Evolutionary conservation across 108 stramenopile genomes (phyloP).

Genomic region (Nannochloropsis gaditana): DNA sequence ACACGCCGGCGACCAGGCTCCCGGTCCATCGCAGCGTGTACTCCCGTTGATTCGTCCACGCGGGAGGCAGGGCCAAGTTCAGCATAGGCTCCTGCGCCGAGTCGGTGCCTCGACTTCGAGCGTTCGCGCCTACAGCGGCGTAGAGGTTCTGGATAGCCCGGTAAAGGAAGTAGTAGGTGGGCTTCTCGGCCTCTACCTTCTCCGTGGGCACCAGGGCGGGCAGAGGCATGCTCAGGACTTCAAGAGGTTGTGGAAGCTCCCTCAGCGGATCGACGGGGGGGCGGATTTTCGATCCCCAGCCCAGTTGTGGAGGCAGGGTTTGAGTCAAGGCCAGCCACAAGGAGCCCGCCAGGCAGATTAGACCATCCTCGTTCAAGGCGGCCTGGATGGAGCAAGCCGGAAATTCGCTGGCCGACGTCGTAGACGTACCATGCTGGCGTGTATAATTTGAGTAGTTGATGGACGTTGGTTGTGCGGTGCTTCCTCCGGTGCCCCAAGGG

Average conservation of each 20-base stretch:
- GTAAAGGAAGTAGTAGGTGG: constrained; percentile 1
- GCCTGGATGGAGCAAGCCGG: neutral
- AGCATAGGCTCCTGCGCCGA: neutral
- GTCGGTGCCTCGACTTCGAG: neutral
- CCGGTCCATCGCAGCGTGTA: constrained; percentile 7
- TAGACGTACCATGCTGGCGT: neutral
- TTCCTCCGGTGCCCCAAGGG: neutral
- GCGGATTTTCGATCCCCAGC: neutral
- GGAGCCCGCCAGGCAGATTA: neutral
- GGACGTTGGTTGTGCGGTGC: neutral
- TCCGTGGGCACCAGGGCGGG: neutral
- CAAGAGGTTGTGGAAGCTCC: neutral
- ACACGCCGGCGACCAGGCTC: neutral
- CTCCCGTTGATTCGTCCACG: constrained; percentile 3
- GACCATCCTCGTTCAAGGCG: neutral
- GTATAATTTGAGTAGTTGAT: constrained; percentile 14
- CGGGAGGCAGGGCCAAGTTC: neutral
- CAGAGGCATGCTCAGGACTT: neutral
- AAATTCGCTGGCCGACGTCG: neutral
- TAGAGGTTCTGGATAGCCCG: neutral
- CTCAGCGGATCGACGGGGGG: neutral
- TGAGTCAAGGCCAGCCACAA: neutral
- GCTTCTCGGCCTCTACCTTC: neutral
- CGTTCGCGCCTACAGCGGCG: neutral
- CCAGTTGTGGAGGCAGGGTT: neutral